phyloP scores from a whole-genome alignment of 371 early-diverging fungal species.

The Rhizopus arrhizus region DNA sequence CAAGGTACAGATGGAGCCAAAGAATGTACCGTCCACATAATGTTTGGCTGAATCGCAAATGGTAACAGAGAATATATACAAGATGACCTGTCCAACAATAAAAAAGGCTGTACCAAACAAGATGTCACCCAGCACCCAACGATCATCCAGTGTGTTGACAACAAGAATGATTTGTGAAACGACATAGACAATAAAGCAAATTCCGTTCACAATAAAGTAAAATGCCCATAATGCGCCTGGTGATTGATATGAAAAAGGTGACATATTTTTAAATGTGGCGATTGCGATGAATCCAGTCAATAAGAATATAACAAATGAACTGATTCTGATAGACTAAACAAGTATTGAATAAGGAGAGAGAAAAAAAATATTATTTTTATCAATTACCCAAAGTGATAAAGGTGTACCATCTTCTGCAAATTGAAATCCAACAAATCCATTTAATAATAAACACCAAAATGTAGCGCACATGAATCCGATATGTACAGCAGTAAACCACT shows the following conservation, averaged over 20 bases:
- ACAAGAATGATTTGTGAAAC: conserved; percentile 92
- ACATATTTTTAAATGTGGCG: conserved; percentile 75
- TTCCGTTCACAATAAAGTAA: conserved; percentile 85
- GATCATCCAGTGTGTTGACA: conserved; percentile 90
- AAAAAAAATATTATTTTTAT: conserved; percentile 3
- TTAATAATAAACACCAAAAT: conserved; percentile 89
- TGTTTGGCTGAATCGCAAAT: conserved; percentile 90
- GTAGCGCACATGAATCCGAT: conserved; percentile 80
- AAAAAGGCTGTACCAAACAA: conserved; percentile 88
- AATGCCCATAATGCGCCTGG: conserved; percentile 87
- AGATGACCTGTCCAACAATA: conserved; percentile 79
- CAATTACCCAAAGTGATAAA: conserved; percentile 81
- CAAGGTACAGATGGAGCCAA: conserved; percentile 89
- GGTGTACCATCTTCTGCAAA: conserved; percentile 96
- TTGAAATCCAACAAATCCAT: conserved; percentile 96
- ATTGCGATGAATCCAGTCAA: conserved; percentile 79
- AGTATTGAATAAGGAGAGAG: not conserved
- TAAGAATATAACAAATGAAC: conserved; percentile 77
- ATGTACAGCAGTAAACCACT: conserved; percentile 90
- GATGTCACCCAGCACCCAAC: conserved; percentile 95
- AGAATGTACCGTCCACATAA: conserved; percentile 96
- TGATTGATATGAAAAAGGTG: conserved; percentile 60
- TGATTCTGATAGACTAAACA: conserved; percentile 80
- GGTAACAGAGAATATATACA: conserved; percentile 73
- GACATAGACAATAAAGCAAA: conserved; percentile 82